phyloP scores from a whole-genome alignment of 148 eudicot genomes.

The Pouteria glomerata region DNA sequence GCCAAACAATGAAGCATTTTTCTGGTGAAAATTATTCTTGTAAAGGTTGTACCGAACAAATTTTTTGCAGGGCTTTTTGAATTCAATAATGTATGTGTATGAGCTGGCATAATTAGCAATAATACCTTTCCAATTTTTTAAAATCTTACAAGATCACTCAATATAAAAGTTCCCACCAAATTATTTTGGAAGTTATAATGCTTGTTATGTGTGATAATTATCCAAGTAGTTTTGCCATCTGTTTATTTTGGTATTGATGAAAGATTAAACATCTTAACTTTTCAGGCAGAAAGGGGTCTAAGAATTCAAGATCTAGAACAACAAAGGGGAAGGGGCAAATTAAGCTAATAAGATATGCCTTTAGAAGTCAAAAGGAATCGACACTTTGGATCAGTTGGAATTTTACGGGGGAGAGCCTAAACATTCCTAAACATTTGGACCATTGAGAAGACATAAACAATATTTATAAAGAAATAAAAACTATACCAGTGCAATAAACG shows the following conservation, averaged over 20 bases:
- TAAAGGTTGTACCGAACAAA: background rate
- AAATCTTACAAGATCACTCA: background rate
- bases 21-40: slow-evolving; percentile 4
- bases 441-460: background rate
- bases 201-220: background rate
- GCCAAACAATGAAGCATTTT: background rate
- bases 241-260: background rate
- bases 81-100: background rate
- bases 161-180: background rate
- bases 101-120: background rate
- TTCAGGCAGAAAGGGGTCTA: background rate
- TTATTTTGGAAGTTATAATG: background rate
- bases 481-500: background rate
- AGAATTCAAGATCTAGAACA: background rate
- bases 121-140: background rate
- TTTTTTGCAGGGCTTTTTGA: background rate
- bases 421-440: background rate
- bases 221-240: background rate
- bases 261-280: background rate
- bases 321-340: background rate
- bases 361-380: background rate
- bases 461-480: background rate
- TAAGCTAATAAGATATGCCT: background rate
- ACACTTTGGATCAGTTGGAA: background rate
- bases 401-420: background rate